Evolutionary conservation across 2,329 filamentous ascomycete species (phyloP).

Genomic region (Fusarium devonianum): DNA sequence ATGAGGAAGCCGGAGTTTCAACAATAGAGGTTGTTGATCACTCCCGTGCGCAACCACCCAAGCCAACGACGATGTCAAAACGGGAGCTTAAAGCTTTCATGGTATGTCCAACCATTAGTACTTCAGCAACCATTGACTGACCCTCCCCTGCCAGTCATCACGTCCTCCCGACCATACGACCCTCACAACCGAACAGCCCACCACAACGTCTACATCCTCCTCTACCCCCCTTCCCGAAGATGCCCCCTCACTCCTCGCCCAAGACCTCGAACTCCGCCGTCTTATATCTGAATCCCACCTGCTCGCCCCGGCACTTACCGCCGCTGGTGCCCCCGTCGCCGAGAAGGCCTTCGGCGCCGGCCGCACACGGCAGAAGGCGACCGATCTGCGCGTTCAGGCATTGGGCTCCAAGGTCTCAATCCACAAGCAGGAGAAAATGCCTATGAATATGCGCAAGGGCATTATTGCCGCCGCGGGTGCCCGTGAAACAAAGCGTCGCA

Average conservation of each 20-base stretch:
- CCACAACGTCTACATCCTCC: conserved; percentile 37
- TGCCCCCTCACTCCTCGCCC: conserved; percentile 76
- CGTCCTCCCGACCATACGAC: conserved; percentile 53
- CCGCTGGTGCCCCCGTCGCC: conserved; percentile 48
- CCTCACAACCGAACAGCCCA: conserved; percentile 25
- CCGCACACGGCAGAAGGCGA: conserved; percentile 78
- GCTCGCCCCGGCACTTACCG: conserved; percentile 61
- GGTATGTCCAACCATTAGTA: conserved; percentile 51
- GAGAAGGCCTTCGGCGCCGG: conserved; percentile 62
- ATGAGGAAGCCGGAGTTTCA: conserved; percentile 35
- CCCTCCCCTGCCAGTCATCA: conserved; percentile 50
- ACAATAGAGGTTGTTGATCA: conserved; percentile 70
- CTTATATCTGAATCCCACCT: conserved; percentile 92
- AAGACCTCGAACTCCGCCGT: conserved; percentile 90
- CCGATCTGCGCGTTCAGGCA: conserved; percentile 82
- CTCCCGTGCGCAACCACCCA: conserved; percentile 51
- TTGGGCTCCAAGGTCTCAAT: conserved; percentile 81
- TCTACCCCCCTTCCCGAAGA: conserved; percentile 59
- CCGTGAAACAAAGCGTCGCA: conserved; percentile 74
- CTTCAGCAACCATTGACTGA: neutral
- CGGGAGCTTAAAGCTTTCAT: conserved; percentile 81
- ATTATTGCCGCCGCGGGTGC: conserved; percentile 72
- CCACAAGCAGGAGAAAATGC: conserved; percentile 84
- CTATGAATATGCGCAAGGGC: conserved; percentile 85
- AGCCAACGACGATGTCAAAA: conserved; percentile 62